Base-by-base conservation (phyloP, 768 basidiomycete genomes). In the Rossbeevera mucosa region DNA sequence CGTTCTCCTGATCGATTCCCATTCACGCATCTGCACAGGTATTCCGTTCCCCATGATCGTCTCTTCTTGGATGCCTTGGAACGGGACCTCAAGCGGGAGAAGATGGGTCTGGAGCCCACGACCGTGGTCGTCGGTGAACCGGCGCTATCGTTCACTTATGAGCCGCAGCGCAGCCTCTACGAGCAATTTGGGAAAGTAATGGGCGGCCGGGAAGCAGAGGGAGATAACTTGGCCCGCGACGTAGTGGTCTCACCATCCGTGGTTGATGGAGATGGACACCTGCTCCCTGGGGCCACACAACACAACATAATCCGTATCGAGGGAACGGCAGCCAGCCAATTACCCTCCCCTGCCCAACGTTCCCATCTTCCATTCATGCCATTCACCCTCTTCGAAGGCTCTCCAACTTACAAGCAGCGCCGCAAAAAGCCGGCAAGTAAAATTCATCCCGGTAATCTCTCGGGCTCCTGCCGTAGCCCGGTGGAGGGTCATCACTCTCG, bases 51-150 rank as follows among this genome's bases (percentile, higher is more conserved):
- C 2, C 94, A 97, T 55, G 94, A 97, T 68, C 86, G 94, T 29
- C 86, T 97, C 50, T 97, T 96, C 78, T 83, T 97, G 48, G 94
- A 97, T 64, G 94, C 94, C 18, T 81, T 97, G 44, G 94, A 97
- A 68, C 87, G 94, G 44, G 94, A 97, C 68, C 81, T 96, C 51
- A 96, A 95, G 74, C 82, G 94, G 28, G 94, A 96, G 71, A 95
- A 94, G 72, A 86, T 88, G 76, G 89, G 90, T 0, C 76, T 81
- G 38, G 91, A 93, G 64, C 80, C 93, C 1, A 95, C 94, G 2
- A 95, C 94, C 2, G 77, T 69, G 42, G 73, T 84, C 25, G 66
- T 73, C 7, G 83, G 91, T 50, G 94, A 95, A 69, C 94, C 94
- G 11, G 93, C 92, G 1, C 70, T 83, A 18, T 91, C 88, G 16